phyloP scores from a whole-genome alignment of 371 early-diverging fungal species.

The Nematocida ironsii region DNA sequence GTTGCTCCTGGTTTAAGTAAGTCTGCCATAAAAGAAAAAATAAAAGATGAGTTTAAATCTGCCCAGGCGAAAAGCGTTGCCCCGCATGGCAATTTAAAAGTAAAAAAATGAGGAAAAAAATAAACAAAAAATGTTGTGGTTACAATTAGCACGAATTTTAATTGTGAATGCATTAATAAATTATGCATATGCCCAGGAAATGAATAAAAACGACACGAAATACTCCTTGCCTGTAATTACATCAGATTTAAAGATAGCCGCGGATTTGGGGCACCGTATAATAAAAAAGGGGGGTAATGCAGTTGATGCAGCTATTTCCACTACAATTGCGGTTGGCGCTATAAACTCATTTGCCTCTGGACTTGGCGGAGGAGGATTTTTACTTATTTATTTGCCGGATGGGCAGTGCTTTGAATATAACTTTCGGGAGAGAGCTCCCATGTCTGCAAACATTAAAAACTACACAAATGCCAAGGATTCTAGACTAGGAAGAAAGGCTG shows the following conservation, averaged over 20 bases:
- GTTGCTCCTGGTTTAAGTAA: slow-evolving; percentile 65
- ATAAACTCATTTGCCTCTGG: slow-evolving; percentile 89
- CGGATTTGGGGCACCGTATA: slow-evolving; percentile 76
- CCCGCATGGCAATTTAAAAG: too few species aligned
- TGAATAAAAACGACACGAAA: slow-evolving; percentile 22
- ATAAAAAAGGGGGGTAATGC: slow-evolving; percentile 86
- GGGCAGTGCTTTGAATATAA: slow-evolving; percentile 70
- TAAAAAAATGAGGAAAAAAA: background rate
- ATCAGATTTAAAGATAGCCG: slow-evolving; percentile 76
- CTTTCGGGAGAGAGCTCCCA: slow-evolving; percentile 84
- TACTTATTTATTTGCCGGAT: slow-evolving; percentile 77
- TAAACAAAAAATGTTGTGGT: background rate
- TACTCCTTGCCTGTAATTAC: slow-evolving; percentile 73
- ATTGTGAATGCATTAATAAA: background rate
- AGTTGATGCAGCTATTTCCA: slow-evolving; percentile 88
- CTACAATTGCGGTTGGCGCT: slow-evolving; percentile 84
- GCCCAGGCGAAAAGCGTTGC: too few species aligned
- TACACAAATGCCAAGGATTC: slow-evolving; percentile 74
- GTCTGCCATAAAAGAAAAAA: slow-evolving; percentile 58
- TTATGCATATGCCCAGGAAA: background rate
- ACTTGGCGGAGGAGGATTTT: slow-evolving; percentile 93
- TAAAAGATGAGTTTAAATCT: slow-evolving; percentile 3
- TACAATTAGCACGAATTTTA: background rate
- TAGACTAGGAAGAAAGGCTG: slow-evolving; percentile 76
- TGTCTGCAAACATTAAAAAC: slow-evolving; percentile 75